Evolutionary conservation across 2,329 filamentous ascomycete genomes (phyloP), one percentile per base, ranked within the genome.

Genomic region (Colletotrichum liriopes): DNA sequence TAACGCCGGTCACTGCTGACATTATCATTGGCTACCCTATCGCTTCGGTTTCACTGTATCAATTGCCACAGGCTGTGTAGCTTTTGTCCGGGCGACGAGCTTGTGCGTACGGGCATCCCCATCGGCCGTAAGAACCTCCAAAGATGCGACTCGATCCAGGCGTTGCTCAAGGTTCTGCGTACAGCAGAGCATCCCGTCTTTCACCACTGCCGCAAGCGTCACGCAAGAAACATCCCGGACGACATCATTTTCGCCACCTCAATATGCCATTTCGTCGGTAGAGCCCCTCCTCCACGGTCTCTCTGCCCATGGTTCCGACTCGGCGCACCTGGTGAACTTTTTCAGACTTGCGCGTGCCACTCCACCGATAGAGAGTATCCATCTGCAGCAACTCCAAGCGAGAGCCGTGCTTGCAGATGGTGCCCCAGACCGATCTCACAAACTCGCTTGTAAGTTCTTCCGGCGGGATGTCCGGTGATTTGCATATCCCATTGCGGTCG

Each of bases 391-490:
- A 35, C 29, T 58, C 39, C 39, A 65, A 29, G 14, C 51, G 63
- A 54, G 49, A 65, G 29, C 63, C 63, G 14, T n/a, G 39, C 41
- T 37, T 29, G 35, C 63, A 58, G 41, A 65, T 65, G 6, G 63
- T 29, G 12, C 47, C 51, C 63, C 63, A 65, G 14, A 23, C 20
- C 20, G 20, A 35, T 29, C 41, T 65, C 51, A 45, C 51, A 26
- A 47, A 23, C 7, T 43, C 51, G 18, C 26, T 16, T 63, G 47
- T 52, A 16, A 63, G 35, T 9, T 41, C n/a, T 12, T 54, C 61
- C 26, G 20, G 18, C 26, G 39, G 39, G 11, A 32, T 55, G 2
- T 51, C 23, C 18, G 29, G 23, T n/a, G 35, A 41, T 16, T 20
- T 47, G 9, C 18, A 9, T 29, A 18, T 20, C 35, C 32, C n/a